Evolutionary conservation across 257 asterid genomes (phyloP).

Genomic region (Haberlea rhodopensis): DNA sequence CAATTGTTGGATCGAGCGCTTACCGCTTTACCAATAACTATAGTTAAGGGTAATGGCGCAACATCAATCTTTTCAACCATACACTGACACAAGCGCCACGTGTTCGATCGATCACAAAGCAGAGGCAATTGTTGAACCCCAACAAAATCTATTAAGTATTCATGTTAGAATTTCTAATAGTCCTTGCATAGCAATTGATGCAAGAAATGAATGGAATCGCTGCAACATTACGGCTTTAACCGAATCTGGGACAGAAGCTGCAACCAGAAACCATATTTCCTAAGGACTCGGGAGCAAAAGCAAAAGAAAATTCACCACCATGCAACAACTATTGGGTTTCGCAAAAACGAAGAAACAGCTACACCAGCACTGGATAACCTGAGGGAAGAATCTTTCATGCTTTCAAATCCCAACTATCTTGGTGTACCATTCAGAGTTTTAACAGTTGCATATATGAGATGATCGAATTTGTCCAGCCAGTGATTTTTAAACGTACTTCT

Average conservation of each 20-base stretch:
- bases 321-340: background rate
- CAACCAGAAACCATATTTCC: constrained; percentile 16
- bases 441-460: background rate
- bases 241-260: constrained; percentile 71
- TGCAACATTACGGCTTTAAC: constrained; percentile 73
- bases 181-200: constrained; percentile 45
- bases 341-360: background rate
- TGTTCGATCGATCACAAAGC: no score
- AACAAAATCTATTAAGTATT: no score
- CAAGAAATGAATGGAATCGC: constrained; percentile 53
- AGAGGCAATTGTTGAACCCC: no score
- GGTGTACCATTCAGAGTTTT: background rate
- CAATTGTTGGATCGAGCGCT: no score
- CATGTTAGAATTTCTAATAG: no score
- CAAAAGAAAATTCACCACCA: background rate
- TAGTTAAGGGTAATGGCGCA: no score
- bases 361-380: background rate
- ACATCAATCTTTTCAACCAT: no score
- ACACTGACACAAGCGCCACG: no score
- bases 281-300: constrained; percentile 9
- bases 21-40: no score
- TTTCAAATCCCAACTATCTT: background rate
- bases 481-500: background rate
- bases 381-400: background rate
- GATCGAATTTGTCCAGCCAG: background rate